Conservation (phyloP, 2,329 filamentous ascomycete genomes). For the Rhexocercosporidium sp. region DNA sequence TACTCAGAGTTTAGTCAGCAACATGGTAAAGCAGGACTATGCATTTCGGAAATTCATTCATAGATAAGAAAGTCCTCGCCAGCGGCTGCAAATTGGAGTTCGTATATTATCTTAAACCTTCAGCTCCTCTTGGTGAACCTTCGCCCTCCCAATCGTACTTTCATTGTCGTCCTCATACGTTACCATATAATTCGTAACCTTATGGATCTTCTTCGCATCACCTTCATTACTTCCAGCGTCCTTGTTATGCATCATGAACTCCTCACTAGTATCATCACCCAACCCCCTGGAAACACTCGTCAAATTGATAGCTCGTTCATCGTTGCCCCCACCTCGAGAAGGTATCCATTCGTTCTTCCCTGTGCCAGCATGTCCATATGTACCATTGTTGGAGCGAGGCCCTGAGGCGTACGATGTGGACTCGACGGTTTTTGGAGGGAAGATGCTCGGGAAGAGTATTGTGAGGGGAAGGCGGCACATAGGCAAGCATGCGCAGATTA, state of each 20-base stretch:
- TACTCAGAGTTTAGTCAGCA: too few relatives aligned
- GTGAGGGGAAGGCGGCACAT: slow-evolving; percentile 43
- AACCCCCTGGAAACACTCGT: slow-evolving; percentile 4
- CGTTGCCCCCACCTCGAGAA: slow-evolving; percentile 11
- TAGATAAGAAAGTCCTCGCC: not conserved
- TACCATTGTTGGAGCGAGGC: slow-evolving; percentile 6
- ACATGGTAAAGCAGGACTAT: too few relatives aligned
- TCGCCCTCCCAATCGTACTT: not conserved
- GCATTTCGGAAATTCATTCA: not conserved
- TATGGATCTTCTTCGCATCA: not conserved
- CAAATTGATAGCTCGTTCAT: slow-evolving; percentile 13
- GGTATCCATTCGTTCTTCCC: slow-evolving; percentile 25
- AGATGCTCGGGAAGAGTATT: slow-evolving; percentile 32
- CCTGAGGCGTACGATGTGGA: not conserved
- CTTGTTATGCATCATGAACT: slow-evolving; percentile 19
- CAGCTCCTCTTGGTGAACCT: not conserved
- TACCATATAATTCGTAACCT: not conserved
- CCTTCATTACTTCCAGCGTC: not conserved
- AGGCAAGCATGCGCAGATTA: slow-evolving; percentile 48
- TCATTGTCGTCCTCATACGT: not conserved
- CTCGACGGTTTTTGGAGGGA: slow-evolving; percentile 20
- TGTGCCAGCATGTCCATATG: slow-evolving; percentile 18
- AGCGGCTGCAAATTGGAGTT: not conserved
- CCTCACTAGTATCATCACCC: slow-evolving; percentile 18
- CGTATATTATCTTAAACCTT: not conserved